These are phyloP conservation scores for Aspergillus caelatus DNA, from an alignment of 2,329 filamentous ascomycete species.

Conservation along the genomic window DNA sequence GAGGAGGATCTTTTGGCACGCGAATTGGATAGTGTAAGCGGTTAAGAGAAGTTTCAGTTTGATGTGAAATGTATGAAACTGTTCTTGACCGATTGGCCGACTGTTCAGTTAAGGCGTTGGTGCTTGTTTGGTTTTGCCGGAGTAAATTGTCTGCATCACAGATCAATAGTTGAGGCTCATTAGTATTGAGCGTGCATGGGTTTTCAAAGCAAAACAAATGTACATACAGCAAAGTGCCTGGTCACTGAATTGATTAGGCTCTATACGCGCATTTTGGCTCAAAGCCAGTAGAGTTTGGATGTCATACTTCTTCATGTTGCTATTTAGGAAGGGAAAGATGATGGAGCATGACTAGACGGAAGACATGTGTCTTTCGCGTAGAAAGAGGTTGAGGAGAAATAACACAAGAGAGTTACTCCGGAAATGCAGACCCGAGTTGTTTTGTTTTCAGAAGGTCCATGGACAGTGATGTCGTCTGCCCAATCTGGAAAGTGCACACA, in stretches of 20 bases:
- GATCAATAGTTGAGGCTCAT: not conserved
- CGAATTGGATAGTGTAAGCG: slow-evolving; percentile 27
- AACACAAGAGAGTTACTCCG: not conserved
- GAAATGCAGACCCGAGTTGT: not conserved
- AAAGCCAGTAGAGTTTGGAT: slow-evolving; percentile 41
- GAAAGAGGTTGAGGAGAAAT: not conserved
- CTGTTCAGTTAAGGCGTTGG: slow-evolving; percentile 30
- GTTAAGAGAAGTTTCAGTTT: slow-evolving; percentile 19
- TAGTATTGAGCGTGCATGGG: not conserved
- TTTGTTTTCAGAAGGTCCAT: not conserved
- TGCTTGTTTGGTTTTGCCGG: slow-evolving; percentile 22
- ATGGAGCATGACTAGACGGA: not conserved
- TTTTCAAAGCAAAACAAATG: not conserved
- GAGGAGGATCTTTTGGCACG: slow-evolving; percentile 38
- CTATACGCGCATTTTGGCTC: slow-evolving; percentile 29
- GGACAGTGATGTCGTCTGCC: not conserved
- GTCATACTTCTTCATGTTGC: slow-evolving; percentile 39
- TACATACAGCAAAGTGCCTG: slow-evolving; percentile 37
- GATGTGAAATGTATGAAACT: slow-evolving; percentile 24
- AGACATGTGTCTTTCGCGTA: not conserved
- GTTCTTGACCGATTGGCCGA: slow-evolving; percentile 28
- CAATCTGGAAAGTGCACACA: not conserved
- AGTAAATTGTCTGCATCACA: slow-evolving; percentile 27
- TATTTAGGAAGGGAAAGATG: slow-evolving; percentile 1
- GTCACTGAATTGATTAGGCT: slow-evolving; percentile 29